These are phyloP conservation scores for Tolypocladium tundrense DNA, from an alignment of 2,329 filamentous ascomycete genomes.

Conservation along the genomic window DNA sequence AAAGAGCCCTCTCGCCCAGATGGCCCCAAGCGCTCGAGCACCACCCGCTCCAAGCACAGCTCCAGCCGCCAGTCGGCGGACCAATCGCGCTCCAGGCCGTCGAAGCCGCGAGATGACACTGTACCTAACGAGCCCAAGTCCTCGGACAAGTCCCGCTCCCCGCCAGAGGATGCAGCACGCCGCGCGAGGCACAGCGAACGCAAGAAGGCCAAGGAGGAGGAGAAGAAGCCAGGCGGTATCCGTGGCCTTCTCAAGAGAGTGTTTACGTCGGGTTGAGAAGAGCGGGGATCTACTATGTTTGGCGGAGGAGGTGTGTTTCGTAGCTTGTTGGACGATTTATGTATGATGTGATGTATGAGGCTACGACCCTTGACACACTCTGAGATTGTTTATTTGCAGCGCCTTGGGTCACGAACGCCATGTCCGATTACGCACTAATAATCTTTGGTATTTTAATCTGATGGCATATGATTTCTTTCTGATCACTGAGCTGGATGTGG, in stretches of 20 bases:
- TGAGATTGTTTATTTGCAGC: neutral
- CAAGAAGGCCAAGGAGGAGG: conserved; percentile 17
- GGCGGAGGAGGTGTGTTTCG: neutral
- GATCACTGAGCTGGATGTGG: neutral
- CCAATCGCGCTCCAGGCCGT: conserved; percentile 11
- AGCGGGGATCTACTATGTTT: neutral
- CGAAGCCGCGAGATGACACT: conserved; percentile 14
- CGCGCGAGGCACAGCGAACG: conserved; percentile 23
- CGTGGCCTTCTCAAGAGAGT: conserved; percentile 26
- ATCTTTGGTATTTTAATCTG: neutral
- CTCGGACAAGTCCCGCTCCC: conserved; percentile 6
- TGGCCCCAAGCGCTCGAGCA: conserved; percentile 17
- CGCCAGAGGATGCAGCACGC: conserved; percentile 21
- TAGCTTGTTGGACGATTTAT: conserved; percentile 3
- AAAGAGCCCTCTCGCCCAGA: conserved; percentile 16
- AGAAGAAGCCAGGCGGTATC: conserved; percentile 21
- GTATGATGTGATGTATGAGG: conserved; percentile 3
- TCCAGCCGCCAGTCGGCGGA: conserved; percentile 18
- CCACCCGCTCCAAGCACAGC: conserved; percentile 15
- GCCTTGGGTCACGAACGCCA: neutral
- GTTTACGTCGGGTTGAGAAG: conserved; percentile 15
- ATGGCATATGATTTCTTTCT: neutral
- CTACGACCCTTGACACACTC: neutral
- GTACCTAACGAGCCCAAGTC: conserved; percentile 14
- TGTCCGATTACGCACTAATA: neutral